Evolutionary conservation across 2,329 filamentous ascomycete species (phyloP), one percentile per base, ranked within the genome.

Genomic region (Emericellopsis atlantica): DNA sequence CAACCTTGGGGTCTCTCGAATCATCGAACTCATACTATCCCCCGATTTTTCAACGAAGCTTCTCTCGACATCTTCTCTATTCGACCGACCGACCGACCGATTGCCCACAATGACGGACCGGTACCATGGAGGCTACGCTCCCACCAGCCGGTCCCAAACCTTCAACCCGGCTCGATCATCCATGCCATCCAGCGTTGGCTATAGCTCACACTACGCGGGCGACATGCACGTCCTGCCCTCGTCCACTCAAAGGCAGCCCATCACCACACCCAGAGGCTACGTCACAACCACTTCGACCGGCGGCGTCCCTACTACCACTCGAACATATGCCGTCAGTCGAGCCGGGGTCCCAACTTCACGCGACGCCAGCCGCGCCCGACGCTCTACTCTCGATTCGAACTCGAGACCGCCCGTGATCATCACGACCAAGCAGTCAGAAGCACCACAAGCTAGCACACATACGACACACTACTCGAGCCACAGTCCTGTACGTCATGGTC

Each of bases 381-480:
- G 70, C 23, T 68, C 69, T 7, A 74, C 72, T 1, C 46, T 74
- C 21, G 76, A 79, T 42, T 58, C 67, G 12, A 52, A 60, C 21
- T 54, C 58, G 32, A 63, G 68, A 33, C 71, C 74, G 10, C 70
- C 74, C 41, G 67, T 77, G 48, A 72, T 77, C 43, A 66, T 79
- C 46, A 78, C 73, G 16, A 74, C 72, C 5, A 68, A 66, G 23
- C 64, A 70, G 43, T 29, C 26, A 29, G 26, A 29, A 29, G 26
- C 6, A 9, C 26, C 26, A 29, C 12, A 9, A 29, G 12, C 9
- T 29, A 64, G 62, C 42, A 54, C 59, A 39, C 55, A 58, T 24
- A 55, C 63, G 23, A 65, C 69, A 36, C 58, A 64, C 22, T 61
- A 67, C 46, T 51, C 59, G 37, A 57, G 58, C 31, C 18, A 56